Evolutionary conservation across 441 rosid species (phyloP).

Genomic region (Macaranga tanarius): DNA sequence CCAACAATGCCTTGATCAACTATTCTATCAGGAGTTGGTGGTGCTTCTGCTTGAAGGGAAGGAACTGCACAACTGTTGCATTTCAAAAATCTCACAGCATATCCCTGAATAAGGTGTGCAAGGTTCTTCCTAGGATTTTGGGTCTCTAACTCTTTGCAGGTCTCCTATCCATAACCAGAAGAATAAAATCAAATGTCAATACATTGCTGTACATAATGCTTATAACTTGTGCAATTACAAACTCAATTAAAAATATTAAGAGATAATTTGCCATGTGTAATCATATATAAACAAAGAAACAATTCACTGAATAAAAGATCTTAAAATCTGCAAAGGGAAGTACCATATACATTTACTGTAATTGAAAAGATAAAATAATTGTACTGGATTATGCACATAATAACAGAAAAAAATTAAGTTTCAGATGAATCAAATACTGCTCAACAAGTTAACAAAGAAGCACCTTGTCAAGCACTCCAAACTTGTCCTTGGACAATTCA

Average conservation of each 20-base stretch:
- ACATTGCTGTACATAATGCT: not conserved
- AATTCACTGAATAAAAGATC: not conserved
- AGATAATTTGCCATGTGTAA: not conserved
- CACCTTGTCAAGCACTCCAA: slow-evolving; percentile 49
- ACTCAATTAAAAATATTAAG: slow-evolving; percentile 10
- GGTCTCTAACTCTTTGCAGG: slow-evolving; percentile 38
- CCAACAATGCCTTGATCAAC: slow-evolving; percentile 57
- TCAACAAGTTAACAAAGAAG: slow-evolving; percentile 27
- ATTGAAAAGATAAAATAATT: not conserved
- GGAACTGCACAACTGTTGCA: slow-evolving; percentile 46
- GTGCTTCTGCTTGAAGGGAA: slow-evolving; percentile 61
- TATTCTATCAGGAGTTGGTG: slow-evolving; percentile 54
- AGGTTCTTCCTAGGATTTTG: slow-evolving; percentile 39
- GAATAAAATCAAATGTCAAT: slow-evolving; percentile 12
- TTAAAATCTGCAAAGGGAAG: not conserved
- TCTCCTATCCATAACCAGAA: slow-evolving; percentile 48
- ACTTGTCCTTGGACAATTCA: slow-evolving; percentile 47
- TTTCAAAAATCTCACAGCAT: slow-evolving; percentile 84
- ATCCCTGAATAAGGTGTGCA: slow-evolving; percentile 53
- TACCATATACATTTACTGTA: not conserved
- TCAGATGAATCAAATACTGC: not conserved
- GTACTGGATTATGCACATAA: not conserved
- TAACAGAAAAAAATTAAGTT: too few species aligned
- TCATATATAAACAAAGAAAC: slow-evolving; percentile 11
- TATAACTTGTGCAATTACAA: slow-evolving; percentile 7